Conservation (phyloP, 306 rosid species). For the Sphenostylis stenocarpa region DNA sequence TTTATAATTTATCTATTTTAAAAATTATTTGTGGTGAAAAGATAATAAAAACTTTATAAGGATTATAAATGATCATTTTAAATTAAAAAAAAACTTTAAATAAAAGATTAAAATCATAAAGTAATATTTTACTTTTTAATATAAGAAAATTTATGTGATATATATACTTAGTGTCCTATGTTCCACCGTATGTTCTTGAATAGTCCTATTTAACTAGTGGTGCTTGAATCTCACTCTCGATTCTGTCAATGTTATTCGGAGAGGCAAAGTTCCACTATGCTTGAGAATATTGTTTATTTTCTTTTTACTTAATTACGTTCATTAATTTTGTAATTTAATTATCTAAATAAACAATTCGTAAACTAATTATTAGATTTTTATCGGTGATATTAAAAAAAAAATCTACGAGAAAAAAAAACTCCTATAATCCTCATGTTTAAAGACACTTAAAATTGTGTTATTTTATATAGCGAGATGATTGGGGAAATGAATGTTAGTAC, state of each 20-base stretch:
- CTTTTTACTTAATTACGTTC: background rate
- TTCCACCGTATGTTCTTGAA: background rate
- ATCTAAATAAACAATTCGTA: background rate
- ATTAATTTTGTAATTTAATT: background rate
- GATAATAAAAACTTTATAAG: too few species aligned
- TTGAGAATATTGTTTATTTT: background rate
- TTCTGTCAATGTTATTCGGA: background rate
- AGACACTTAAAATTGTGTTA: too few species aligned
- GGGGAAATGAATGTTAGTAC: too few species aligned
- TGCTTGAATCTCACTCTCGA: background rate
- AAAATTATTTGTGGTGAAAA: too few species aligned
- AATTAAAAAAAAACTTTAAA: too few species aligned
- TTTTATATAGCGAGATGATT: too few species aligned
- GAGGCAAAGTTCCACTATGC: background rate
- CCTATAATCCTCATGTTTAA: too few species aligned
- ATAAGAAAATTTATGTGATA: background rate
- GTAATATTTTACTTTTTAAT: too few species aligned
- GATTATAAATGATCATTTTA: too few species aligned
- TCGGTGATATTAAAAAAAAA: background rate
- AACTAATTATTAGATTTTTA: background rate
- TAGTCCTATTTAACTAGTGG: background rate
- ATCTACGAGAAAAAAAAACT: background rate
- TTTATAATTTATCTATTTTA: too few species aligned
- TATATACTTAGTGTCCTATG: background rate
- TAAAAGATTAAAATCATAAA: too few species aligned